phyloP scores from a whole-genome alignment of 768 basidiomycete species.

The Coprinopsis sp. region DNA sequence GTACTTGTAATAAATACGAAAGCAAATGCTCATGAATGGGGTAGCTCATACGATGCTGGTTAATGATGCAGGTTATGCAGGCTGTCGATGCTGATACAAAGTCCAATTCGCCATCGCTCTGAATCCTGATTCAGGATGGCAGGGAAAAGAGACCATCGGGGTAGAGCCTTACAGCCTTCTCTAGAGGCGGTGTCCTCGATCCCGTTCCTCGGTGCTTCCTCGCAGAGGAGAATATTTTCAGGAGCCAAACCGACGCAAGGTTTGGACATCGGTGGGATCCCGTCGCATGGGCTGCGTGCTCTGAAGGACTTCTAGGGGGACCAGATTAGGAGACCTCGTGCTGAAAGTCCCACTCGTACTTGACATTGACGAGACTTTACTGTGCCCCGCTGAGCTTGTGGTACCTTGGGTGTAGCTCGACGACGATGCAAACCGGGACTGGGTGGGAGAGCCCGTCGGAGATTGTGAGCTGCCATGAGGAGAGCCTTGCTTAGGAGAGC shows the following conservation, averaged over 20 bases:
- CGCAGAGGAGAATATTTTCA: constrained; percentile 13
- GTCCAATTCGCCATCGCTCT: background rate
- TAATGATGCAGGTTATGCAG: background rate
- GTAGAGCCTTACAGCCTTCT: too few relatives aligned
- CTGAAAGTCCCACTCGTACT: constrained; percentile 19
- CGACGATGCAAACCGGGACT: constrained; percentile 19
- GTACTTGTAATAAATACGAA: too few relatives aligned
- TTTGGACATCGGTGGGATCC: constrained; percentile 61
- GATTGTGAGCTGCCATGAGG: constrained; percentile 18
- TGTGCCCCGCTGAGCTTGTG: constrained; percentile 27
- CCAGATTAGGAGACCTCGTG: constrained; percentile 31
- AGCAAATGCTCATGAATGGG: too few relatives aligned
- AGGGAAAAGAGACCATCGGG: background rate
- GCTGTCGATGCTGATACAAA: background rate
- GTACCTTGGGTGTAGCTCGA: constrained; percentile 21
- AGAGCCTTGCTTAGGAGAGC: constrained; percentile 20
- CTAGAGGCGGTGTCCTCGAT: too few relatives aligned
- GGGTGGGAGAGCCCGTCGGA: constrained; percentile 11
- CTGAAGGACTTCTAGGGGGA: constrained; percentile 62
- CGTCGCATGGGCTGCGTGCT: constrained; percentile 49
- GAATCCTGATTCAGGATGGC: background rate
- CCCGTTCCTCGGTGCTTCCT: background rate
- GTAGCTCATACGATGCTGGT: background rate
- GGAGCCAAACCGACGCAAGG: constrained; percentile 52
- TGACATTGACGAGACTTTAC: constrained; percentile 32